phyloP scores from a whole-genome alignment of 345 rosid genomes.

The Brassica nigra region DNA sequence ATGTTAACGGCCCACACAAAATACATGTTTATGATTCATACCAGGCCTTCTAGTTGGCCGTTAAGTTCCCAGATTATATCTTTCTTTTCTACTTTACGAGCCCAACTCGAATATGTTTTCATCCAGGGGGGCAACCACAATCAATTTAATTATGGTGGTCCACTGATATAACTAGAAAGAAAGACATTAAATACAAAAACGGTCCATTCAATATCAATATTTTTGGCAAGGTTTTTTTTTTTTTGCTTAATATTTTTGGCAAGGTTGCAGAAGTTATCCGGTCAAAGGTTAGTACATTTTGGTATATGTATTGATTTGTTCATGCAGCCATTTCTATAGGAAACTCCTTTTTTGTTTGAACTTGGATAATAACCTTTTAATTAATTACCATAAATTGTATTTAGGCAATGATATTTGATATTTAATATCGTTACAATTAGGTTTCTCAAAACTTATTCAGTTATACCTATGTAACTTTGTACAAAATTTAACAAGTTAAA shows the following conservation, averaged over 20 bases:
- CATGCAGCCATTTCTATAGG: neutral
- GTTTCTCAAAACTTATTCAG: neutral
- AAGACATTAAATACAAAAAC: neutral
- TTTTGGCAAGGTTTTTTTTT: neutral
- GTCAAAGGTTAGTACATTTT: neutral
- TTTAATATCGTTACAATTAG: neutral
- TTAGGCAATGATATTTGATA: neutral
- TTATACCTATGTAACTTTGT: neutral
- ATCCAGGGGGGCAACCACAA: neutral
- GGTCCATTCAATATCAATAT: neutral
- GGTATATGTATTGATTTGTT: neutral
- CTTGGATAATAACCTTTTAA: neutral
- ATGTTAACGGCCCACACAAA: neutral
- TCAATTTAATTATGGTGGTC: neutral
- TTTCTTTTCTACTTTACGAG: neutral
- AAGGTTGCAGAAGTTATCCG: constrained; percentile 40
- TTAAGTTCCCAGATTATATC: neutral
- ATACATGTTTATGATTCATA: neutral
- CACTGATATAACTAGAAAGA: neutral
- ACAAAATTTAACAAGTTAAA: neutral
- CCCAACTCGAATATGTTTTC: constrained; percentile 11
- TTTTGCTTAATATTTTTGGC: neutral
- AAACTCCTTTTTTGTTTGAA: neutral
- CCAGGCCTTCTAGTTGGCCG: neutral
- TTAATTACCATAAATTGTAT: neutral